Conservation (phyloP, 805 yeast species). For the Saturnispora ahearnii region DNA sequence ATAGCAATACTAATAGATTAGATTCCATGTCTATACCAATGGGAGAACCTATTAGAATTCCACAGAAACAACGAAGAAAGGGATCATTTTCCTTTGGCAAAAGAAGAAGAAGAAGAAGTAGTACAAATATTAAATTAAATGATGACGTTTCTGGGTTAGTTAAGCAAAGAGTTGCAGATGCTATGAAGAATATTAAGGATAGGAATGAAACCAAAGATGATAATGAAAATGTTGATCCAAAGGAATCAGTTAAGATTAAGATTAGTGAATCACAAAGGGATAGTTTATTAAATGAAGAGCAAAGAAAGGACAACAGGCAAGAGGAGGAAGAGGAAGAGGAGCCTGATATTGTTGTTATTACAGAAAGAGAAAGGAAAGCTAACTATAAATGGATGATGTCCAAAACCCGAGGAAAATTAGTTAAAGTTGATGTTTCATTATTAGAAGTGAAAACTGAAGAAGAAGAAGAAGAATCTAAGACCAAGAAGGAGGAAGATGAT, state of each 20-base stretch:
- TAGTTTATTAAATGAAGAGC: not conserved
- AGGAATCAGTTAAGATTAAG: not conserved
- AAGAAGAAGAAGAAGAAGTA: constrained; percentile 13
- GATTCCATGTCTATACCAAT: not conserved
- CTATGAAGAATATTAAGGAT: not conserved
- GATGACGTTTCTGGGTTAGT: constrained; percentile 1
- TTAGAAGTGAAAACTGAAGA: constrained; percentile 3
- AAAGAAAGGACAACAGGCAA: no score
- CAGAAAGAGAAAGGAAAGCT: constrained; percentile 4
- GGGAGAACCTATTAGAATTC: constrained; percentile 6
- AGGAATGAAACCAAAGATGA: not conserved
- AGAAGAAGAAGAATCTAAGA: constrained; percentile 1
- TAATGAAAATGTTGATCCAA: not conserved
- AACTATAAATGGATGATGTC: constrained; percentile 11
- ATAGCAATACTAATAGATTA: not conserved
- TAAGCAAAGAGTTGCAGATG: constrained; percentile 6
- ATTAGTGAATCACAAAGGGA: constrained; percentile 11
- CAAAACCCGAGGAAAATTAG: constrained; percentile 2
- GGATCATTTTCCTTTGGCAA: constrained; percentile 1
- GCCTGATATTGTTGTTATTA: constrained; percentile 5
- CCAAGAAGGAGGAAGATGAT: constrained; percentile 7
- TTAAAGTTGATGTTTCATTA: constrained; percentile 4
- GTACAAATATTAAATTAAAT: constrained; percentile 5
- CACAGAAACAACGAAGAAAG: constrained; percentile 14
- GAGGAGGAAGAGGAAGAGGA: constrained; percentile 1